Base-by-base conservation (phyloP, 192 early-diverging fungal genomes). In the Chytriomyces hyalinus region DNA sequence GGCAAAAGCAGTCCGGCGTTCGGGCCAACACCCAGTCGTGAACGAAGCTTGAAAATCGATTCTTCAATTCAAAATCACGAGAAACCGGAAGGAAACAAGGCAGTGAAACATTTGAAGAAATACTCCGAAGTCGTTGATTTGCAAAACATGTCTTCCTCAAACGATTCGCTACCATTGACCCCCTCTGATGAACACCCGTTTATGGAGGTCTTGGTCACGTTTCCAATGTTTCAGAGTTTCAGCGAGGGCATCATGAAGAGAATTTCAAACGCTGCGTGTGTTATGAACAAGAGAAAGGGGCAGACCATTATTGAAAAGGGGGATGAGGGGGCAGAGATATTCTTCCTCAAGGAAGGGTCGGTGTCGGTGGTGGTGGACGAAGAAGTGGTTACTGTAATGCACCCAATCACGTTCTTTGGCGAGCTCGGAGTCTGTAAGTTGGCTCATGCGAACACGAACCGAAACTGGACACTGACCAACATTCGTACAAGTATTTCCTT, bases 191-290 rank as follows among this genome's bases (percentile, higher is more conserved):
- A 73, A 20, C 43, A 73, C 28, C 71, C 57, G 43, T n/a, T 62
- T 49, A 72, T 78, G 61, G 50, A 57, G 8, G 45, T 81, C 6
- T 50, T 84, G 20, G 45, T 66, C 17, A 69, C 45, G 50, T 85
- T 86, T 51, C 81, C 85, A 4, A 26, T 86, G 72, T 86, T 86
- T 79, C 63, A 59, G 8, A 76, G 47, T 49, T 84, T 86, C 63
- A 76, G 80, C 24, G 11, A 24, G 24, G 73, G 77, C 28, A 77
- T 86, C 9, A 43, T 86, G 49, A 9, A 83, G 36, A 20, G 26
- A 5, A 15, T 83, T 15, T 73, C 60, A 15, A 7, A 9, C 28
- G 49, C 43, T 6, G 10, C 65, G 9, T 83, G 61, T 68, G 74
- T 84, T 68, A 77, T 84, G 78, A 46, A 48, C 9, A 78, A 80